Conservation (phyloP, 2,329 filamentous ascomycete genomes). For the Magnaporthiopsis incrustans region DNA sequence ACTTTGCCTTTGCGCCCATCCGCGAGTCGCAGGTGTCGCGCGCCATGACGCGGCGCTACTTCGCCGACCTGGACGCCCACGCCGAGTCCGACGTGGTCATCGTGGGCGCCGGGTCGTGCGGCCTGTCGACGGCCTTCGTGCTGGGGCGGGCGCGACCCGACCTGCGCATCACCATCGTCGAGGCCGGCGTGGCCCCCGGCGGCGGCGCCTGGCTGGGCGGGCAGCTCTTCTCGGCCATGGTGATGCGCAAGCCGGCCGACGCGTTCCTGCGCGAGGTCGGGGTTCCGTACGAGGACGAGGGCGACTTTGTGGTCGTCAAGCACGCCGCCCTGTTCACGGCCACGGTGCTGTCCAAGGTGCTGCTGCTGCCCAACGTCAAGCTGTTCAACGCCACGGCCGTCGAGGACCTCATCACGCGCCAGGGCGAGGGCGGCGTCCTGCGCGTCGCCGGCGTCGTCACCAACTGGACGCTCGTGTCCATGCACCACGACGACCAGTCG, state of each 20-base stretch:
- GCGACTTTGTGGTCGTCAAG: slow-evolving; percentile 76
- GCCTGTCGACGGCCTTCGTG: slow-evolving; percentile 63
- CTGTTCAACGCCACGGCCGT: slow-evolving; percentile 92
- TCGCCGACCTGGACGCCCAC: slow-evolving; percentile 78
- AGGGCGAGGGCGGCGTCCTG: slow-evolving; percentile 41
- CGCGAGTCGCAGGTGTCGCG: slow-evolving; percentile 87
- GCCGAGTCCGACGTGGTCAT: slow-evolving; percentile 94
- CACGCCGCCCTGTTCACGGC: slow-evolving; percentile 89
- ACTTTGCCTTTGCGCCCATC: slow-evolving; percentile 77
- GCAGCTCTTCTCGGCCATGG: slow-evolving; percentile 91
- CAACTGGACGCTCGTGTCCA: slow-evolving; percentile 88
- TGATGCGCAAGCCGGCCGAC: slow-evolving; percentile 89
- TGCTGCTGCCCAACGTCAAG: slow-evolving; percentile 85
- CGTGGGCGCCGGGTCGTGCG: slow-evolving; percentile 82
- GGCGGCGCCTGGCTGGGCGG: slow-evolving; percentile 90
- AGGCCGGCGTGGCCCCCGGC: slow-evolving; percentile 78
- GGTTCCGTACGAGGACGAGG: slow-evolving; percentile 81
- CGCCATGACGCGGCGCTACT: slow-evolving; percentile 91
- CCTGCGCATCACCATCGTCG: slow-evolving; percentile 84
- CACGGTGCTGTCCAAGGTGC: slow-evolving; percentile 74
- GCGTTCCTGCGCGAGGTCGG: slow-evolving; percentile 74
- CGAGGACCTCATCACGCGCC: slow-evolving; percentile 85
- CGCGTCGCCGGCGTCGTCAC: slow-evolving; percentile 85
- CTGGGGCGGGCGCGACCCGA: slow-evolving; percentile 78
- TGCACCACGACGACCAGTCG: slow-evolving; percentile 81